Evolutionary conservation across 2,329 filamentous ascomycete species (phyloP).

Genomic region (Aspergillus ibericus): DNA sequence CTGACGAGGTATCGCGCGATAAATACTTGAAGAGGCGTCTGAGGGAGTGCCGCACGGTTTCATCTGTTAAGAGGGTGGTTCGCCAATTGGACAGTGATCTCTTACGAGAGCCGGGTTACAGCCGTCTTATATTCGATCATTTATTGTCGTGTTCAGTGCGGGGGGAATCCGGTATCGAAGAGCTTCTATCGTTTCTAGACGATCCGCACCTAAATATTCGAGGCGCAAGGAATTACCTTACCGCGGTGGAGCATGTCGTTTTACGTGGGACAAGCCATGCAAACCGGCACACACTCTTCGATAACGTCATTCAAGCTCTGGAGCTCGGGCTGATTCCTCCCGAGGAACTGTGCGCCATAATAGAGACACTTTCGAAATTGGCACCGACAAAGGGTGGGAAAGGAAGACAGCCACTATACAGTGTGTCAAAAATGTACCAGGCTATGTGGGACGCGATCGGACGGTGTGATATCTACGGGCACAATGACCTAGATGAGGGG

Average conservation of each 20-base stretch:
- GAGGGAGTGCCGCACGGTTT: slow-evolving; percentile 21
- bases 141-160: slow-evolving; percentile 24
- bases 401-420: not conserved
- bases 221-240: slow-evolving; percentile 38
- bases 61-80: slow-evolving; percentile 31
- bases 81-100: slow-evolving; percentile 34
- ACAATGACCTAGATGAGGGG: slow-evolving; percentile 33
- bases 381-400: slow-evolving; percentile 11
- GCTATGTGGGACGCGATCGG: slow-evolving; percentile 41
- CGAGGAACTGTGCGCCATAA: slow-evolving; percentile 34
- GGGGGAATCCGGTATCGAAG: slow-evolving; percentile 16
- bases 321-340: slow-evolving; percentile 36
- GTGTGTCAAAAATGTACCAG: slow-evolving; percentile 24
- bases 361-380: slow-evolving; percentile 27
- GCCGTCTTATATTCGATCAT: slow-evolving; percentile 36
- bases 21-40: slow-evolving; percentile 22
- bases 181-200: slow-evolving; percentile 35
- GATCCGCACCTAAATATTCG: slow-evolving; percentile 38
- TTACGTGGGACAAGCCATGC: slow-evolving; percentile 17
- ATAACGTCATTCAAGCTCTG: slow-evolving; percentile 30
- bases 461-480: slow-evolving; percentile 34
- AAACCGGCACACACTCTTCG: slow-evolving; percentile 24
- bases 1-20: slow-evolving; percentile 7
- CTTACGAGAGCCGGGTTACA: slow-evolving; percentile 35
- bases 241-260: slow-evolving; percentile 28